Base-by-base conservation (phyloP, 768 basidiomycete species). In the Agaricus blazei region DNA sequence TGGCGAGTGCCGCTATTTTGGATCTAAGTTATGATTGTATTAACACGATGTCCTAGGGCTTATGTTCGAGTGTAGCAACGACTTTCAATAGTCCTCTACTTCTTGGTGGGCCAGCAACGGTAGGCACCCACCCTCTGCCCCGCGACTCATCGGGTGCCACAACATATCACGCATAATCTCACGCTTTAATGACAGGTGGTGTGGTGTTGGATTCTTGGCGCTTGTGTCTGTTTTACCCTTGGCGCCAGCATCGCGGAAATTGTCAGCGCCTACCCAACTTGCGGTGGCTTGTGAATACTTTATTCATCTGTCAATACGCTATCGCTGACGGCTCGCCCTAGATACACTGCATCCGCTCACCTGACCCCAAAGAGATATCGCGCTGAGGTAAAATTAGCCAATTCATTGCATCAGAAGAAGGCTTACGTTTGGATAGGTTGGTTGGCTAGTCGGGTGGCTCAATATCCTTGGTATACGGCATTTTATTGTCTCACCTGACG, bases 361-460 rank as follows among this genome's bases (percentile, higher is more conserved):
- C 71, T 89, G 8, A 82, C 83, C 4, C 88, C 88, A 0, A 77
- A 72, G 59, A 77, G 67, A 54, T 77, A 87, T 63, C 81, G 88
- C 50, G 82, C 88, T 38, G 80, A 73, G 64, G 87, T 85, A 62
- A 31, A 70, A 36, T 36, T 47, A 48, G 37, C 37, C 47, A 4
- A 29, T 46, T 42, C 41, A 42, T 7, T n/a, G 34, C 42, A 8
- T 14, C 23, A n/a, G 29, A 27, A 23, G 48, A 31, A 27, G n/a
- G 40, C 55, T 58, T 40, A 57, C 46, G 19, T 59, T 12, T 51
- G 12, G 49, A 41, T 42, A 84, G 81, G 76, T 88, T 36, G 87
- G 87, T 28, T 89, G 87, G 87, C 69, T 88, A 9, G 88, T 90
- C 15, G 88, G 88, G 48, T 90, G 88, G 88, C 76, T 93, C 43